Evolutionary conservation across 2,329 filamentous ascomycete genomes (phyloP).

Genomic region (Zymoseptoria ardabiliae): DNA sequence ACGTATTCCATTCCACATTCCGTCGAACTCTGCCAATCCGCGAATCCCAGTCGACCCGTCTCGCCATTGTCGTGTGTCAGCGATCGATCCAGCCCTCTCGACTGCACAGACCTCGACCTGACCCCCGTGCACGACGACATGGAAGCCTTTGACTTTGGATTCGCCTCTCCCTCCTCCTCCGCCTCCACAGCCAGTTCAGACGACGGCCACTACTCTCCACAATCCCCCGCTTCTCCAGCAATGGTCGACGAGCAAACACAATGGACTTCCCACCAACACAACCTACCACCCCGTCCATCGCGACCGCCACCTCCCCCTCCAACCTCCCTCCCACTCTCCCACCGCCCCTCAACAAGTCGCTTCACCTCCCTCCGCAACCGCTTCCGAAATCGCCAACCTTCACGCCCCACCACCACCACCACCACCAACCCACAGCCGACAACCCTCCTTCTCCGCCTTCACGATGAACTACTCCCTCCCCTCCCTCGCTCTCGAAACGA

Average conservation of each 20-base stretch:
- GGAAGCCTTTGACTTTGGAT: slow-evolving; percentile 13
- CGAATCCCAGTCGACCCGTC: slow-evolving; percentile 8
- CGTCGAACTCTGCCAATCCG: slow-evolving; percentile 10
- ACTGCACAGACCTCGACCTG: slow-evolving; percentile 4
- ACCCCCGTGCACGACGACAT: slow-evolving; percentile 7
- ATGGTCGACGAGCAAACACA: background rate
- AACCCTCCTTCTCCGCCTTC: background rate
- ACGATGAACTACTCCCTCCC: slow-evolving; percentile 17
- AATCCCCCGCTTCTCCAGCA: background rate
- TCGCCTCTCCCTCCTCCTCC: slow-evolving; percentile 27
- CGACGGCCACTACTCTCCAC: slow-evolving; percentile 1
- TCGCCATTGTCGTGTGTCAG: slow-evolving; percentile 4
- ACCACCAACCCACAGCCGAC: background rate
- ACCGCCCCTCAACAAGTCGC: slow-evolving; percentile 18
- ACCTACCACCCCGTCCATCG: background rate
- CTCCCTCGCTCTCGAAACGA: slow-evolving; percentile 9
- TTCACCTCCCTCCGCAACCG: slow-evolving; percentile 15
- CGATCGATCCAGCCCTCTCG: slow-evolving; percentile 1
- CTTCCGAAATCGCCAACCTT: background rate
- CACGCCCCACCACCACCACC: background rate
- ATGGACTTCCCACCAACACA: background rate
- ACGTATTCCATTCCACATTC: slow-evolving; percentile 14
- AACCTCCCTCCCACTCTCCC: background rate
- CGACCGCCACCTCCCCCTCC: background rate
- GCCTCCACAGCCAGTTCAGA: slow-evolving; percentile 27